These are phyloP conservation scores for Deuterostichococcus epilithicus DNA, from an alignment of 139 green algal species.

Conservation along the genomic window DNA sequence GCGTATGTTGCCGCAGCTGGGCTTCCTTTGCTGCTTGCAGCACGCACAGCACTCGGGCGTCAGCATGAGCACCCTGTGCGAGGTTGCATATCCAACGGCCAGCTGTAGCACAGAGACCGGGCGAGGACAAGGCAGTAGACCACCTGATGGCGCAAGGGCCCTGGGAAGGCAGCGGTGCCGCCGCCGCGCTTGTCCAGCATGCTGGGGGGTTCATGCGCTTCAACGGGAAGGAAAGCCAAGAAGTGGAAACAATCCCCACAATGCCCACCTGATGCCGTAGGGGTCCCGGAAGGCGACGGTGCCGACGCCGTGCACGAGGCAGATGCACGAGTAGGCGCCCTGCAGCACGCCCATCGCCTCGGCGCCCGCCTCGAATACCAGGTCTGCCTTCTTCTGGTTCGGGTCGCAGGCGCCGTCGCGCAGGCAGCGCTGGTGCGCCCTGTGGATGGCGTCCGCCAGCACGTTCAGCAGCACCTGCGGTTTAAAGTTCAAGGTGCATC, in stretches of 20 bases:
- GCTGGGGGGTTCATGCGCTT: no score
- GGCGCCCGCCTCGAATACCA: slow-evolving; percentile 86
- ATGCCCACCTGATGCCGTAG: slow-evolving; percentile 82
- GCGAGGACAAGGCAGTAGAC: no score
- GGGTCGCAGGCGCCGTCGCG: slow-evolving; percentile 56
- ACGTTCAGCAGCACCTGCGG: slow-evolving; percentile 92
- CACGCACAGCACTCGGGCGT: no score
- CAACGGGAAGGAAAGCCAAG: no score
- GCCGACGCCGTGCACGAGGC: slow-evolving; percentile 87
- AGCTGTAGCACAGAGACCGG: no score
- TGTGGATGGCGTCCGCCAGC: slow-evolving; percentile 91
- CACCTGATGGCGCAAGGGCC: no score
- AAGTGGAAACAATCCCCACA: not conserved
- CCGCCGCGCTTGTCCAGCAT: no score
- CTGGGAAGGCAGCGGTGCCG: no score
- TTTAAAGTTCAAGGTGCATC: not conserved
- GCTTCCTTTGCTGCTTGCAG: no score
- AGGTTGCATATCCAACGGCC: no score
- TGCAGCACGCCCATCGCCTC: slow-evolving; percentile 74
- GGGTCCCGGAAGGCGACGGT: slow-evolving; percentile 96
- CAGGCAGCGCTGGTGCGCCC: slow-evolving; percentile 84
- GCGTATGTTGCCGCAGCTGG: no score
- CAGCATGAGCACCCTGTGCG: no score
- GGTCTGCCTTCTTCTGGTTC: slow-evolving; percentile 69
- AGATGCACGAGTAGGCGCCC: slow-evolving; percentile 92